Evolutionary conservation across 768 basidiomycete species (phyloP), one percentile per base, ranked within the genome.

Genomic region (Neoboletus magnificus): DNA sequence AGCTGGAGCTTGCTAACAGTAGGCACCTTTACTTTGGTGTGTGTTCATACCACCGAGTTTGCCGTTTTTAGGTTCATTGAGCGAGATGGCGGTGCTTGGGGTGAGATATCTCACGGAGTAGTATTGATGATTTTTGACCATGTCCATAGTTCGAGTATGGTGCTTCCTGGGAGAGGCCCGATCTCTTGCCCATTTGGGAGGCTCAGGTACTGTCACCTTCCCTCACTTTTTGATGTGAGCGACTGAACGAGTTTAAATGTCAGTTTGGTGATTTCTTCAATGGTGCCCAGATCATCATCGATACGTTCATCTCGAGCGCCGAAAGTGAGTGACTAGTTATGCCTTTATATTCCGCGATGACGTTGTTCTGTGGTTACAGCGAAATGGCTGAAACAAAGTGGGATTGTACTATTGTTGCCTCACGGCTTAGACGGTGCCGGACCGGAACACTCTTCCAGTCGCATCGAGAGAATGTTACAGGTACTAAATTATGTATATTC

Each of bases 391-490:
- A 90, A 86, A 67, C 93, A 96, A 73, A 94, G 91, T 61, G 93
- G 89, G 0, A 79, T 96, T 20, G 86, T 92, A 5, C 73, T 97
- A 53, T 81, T 93, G 45, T 77, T 97, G 0, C 93, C 93, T 27
- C 93, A 97, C 57, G 93, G 94, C 16, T 76, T 92, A 18, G 92
- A 97, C 61, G 93, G 93, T 29, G 92, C 93, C n/a, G 93, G 94
- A 2, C 93, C 93, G 0, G 93, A 96, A 67, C 93, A 97, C 66
- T 96, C 93, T 0, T 93, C 91, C 0, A 88, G 84, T 47, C 83
- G 93, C 16, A 77, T 96, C 39, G 93, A 97, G 66, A 79, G 93
- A 36, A 89, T 93, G 84, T 75, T 96, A n/a, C 94, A 93, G 79
- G 91, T 89, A 52, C 67, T 45, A 3, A 29, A 15, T 33, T n/a